Evolutionary conservation across 306 rosid genomes (phyloP), one percentile per base, ranked within the genome.

Genomic region (Inga oerstediana): DNA sequence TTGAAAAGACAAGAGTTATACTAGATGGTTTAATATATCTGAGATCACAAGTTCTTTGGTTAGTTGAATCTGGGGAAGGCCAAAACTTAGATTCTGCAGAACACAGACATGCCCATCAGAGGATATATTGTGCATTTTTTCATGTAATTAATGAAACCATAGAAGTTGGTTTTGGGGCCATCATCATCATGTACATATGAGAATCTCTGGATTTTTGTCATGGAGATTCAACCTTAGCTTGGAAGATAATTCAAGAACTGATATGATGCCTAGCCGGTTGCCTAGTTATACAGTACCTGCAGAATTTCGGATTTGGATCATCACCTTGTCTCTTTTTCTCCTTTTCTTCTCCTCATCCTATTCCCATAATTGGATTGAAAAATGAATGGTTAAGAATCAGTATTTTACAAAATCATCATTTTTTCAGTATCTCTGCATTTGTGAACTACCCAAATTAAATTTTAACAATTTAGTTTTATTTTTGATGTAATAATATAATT

Each of bases 1-100:
- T 84, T 84, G 54, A 76, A 83, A 72, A 66, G 80, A 81, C 90
- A 87, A 76, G 89, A 89, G 64, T 73, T 85, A 44, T 83, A 66
- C 44, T 89, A 87, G 81, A 68, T 66, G 34, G 45, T 59, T 59
- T 78, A 34, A 7, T 44, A 45, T 9, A 67, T 65, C 30, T 11
- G 64, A 46, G 58, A 81, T 24, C 76, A 72, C 73, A n/a, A 62
- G 41, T 35, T 66, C 16, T 37, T 27, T 14, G 8, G 27, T 13
- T 66, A 10, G 64, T 19, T 27, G 20, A 65, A 5, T 10, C 13
- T 19, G 45, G 45, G 45, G 69, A 78, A 20, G 30, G 66, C 24
- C 39, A 22, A 45, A 45, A 14, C 54, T 34, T 48, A 22, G 41
- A 72, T 45, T 72, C 27, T 30, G 39, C 52, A 75, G 22, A 62